Percentiles rank a stretch among this genome's conserved stretches.
Conservation (phyloP, 139 green algal genomes). For the Auxenochlorella pyrenoidosa region DNA sequence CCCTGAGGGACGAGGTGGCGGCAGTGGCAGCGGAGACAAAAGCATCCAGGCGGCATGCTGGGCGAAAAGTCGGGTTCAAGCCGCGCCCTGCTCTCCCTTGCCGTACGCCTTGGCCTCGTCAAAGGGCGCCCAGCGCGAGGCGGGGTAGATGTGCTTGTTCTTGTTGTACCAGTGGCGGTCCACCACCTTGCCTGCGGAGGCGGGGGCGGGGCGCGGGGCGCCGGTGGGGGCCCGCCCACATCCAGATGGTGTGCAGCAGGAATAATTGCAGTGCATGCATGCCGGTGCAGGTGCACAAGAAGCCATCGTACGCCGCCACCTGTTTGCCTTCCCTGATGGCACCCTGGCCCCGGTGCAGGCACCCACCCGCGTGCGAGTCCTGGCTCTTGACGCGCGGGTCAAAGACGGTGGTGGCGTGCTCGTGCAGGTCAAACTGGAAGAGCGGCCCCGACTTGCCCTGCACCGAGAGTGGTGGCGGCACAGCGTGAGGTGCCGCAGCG, state of each 20-base stretch:
- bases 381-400: conserved; percentile 89
- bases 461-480: conserved; percentile 29
- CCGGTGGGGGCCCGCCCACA: neutral
- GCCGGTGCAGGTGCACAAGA: no score
- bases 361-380: conserved; percentile 79
- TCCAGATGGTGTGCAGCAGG: no score
- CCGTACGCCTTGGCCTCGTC: conserved; percentile 69
- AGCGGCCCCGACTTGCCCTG: conserved; percentile 91
- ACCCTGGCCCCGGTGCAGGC: conserved; percentile 53
- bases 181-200: conserved; percentile 83
- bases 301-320: no score
- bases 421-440: conserved; percentile 95
- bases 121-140: conserved; percentile 91
- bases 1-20: no score
- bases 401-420: conserved; percentile 86
- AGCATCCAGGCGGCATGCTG: no score
- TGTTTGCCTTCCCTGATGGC: neutral
- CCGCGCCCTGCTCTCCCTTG: neutral
- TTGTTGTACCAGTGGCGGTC: conserved; percentile 97
- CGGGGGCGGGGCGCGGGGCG: neutral
- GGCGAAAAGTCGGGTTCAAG: no score
- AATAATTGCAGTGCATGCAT: no score
- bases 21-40: no score
- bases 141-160: conserved; percentile 99
- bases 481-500: no score